These are phyloP conservation scores for Strobilomyces dryophilus DNA, from an alignment of 768 basidiomycete species.

Conservation along the genomic window DNA sequence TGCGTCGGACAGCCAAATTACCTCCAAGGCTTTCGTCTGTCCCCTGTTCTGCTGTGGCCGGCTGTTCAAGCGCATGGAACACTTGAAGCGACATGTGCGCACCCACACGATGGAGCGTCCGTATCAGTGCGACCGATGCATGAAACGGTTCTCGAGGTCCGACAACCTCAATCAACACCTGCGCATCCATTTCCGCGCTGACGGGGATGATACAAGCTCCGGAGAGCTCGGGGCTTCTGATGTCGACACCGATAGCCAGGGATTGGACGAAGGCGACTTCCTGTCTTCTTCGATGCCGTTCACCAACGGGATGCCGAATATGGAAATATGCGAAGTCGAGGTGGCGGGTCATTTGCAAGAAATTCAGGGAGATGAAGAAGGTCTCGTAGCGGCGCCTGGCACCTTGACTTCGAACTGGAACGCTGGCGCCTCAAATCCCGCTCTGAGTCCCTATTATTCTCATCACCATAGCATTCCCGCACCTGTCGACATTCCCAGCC, in stretches of 20 bases:
- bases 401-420: conserved; percentile 16
- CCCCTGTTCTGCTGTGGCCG: conserved; percentile 80
- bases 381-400: conserved; percentile 38
- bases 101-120: conserved; percentile 90
- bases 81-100: conserved; percentile 81
- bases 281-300: conserved; percentile 25
- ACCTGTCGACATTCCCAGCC: conserved; percentile 14
- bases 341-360: conserved; percentile 52
- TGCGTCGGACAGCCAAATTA: conserved; percentile 28
- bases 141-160: conserved; percentile 80
- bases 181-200: conserved; percentile 59
- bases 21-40: conserved; percentile 71
- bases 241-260: conserved; percentile 33
- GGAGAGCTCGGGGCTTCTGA: conserved; percentile 26
- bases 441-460: conserved; percentile 22
- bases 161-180: conserved; percentile 89
- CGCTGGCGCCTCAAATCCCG: conserved; percentile 12
- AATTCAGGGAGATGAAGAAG: conserved; percentile 56
- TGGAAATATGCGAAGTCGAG: conserved; percentile 59
- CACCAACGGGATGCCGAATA: conserved; percentile 37
- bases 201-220: conserved; percentile 26
- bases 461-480: conserved; percentile 10
- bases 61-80: conserved; percentile 89
- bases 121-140: conserved; percentile 68
- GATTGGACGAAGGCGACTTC: conserved; percentile 31